Base-by-base conservation (phyloP, 495 filamentous ascomycete species). In the Tuber microsphaerosporum region DNA sequence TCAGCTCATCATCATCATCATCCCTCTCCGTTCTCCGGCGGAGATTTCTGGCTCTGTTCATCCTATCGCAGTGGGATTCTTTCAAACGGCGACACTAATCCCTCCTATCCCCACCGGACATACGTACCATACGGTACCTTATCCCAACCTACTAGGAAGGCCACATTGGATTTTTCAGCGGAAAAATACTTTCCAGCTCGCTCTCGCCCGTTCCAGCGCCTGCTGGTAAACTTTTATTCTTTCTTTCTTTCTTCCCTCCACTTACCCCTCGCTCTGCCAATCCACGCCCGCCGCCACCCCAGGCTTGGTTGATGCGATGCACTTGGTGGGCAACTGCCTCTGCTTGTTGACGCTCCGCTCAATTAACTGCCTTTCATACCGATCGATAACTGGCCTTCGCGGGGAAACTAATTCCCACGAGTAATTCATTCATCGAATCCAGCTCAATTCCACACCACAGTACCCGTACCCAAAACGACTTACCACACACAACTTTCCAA, bases 331-430 rank as follows among this genome's bases (percentile, higher is more conserved):
- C 48, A 56, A n/a, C 48, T 26, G 7, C 8, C 22, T 56, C 9
- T 4, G 48, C 48, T 56, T 0, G 48, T 12, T 69, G 76, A 78
- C 71, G 72, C 70, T 72, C 69, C 45, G 69, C 51, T 72, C n/a
- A 48, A 71, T 43, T 51, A 78, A 70, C 72, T 56, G 72, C 76
- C 65, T 39, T 71, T 65, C 72, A 71, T 71, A 69, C 73, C 70
- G 42, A 42, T 20, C 75, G 42, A 42, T 26, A 41, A 31, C 69
- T 56, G 34, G 68, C 41, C 65, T 41, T 42, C 20, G 77, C 77
- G 72, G 75, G 56, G 6, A 31, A 79, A 70, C 73, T 76, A 79
- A 41, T 73, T 75, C 76, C 43, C 76, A 73, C 73, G 70, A 69
- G 74, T 19, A 34, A 31, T 14, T 8, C 56, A 5, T 65, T 2